Percentiles rank a stretch among this genome's conserved stretches.
Conservation (phyloP, 768 basidiomycete species). For the Phaffia australis region DNA sequence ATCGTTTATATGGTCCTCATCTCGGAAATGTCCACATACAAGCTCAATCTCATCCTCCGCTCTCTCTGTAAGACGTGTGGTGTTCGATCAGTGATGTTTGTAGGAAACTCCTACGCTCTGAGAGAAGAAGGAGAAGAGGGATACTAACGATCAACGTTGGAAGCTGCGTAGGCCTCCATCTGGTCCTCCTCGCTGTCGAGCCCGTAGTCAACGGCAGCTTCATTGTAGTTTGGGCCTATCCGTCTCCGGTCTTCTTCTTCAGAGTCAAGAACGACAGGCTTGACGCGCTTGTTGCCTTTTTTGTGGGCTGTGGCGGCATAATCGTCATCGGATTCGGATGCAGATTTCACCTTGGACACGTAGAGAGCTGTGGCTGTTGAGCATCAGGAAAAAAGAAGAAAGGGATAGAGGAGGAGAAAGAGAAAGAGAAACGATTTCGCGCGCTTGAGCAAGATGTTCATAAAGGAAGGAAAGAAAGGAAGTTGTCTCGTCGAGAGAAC, state of each 20-base stretch:
- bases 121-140: not conserved
- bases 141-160: not conserved
- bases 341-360: slow-evolving; percentile 27
- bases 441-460: not conserved
- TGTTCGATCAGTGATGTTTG: not conserved
- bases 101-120: too few relatives aligned
- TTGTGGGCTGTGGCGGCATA: slow-evolving; percentile 34
- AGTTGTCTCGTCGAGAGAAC: not conserved
- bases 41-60: slow-evolving; percentile 71
- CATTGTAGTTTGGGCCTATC: slow-evolving; percentile 33
- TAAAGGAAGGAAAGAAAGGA: not conserved
- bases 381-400: not conserved
- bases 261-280: slow-evolving; percentile 28
- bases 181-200: slow-evolving; percentile 30
- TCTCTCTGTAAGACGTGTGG: not conserved
- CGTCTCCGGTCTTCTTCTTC: slow-evolving; percentile 19
- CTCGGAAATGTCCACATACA: slow-evolving; percentile 73
- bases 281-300: slow-evolving; percentile 4
- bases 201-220: slow-evolving; percentile 27
- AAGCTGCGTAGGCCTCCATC: slow-evolving; percentile 3
- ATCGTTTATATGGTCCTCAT: slow-evolving; percentile 60
- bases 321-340: slow-evolving; percentile 34
- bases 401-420: not conserved
- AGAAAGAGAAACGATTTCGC: not conserved
- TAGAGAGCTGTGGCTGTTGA: slow-evolving; percentile 28